These are phyloP conservation scores for Haplosporangium sp. DNA, from an alignment of 371 early-diverging fungal genomes.

Conservation along the genomic window DNA sequence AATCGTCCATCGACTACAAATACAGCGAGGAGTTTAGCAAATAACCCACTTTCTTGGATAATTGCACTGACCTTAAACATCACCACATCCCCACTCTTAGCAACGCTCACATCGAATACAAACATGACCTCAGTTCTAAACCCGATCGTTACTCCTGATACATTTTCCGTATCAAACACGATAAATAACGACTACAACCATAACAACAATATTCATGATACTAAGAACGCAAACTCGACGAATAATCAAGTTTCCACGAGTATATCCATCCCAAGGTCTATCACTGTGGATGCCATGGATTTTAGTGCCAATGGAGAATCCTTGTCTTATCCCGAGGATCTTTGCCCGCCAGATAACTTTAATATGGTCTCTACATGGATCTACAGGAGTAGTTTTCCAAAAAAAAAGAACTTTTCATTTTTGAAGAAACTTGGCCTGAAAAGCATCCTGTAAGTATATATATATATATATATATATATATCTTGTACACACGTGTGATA, in stretches of 20 bases:
- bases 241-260: background rate
- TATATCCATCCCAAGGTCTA: slow-evolving; percentile 32
- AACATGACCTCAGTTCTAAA: slow-evolving; percentile 7
- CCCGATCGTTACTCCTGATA: slow-evolving; percentile 1
- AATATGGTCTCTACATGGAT: slow-evolving; percentile 92
- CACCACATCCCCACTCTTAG: background rate
- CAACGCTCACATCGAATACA: background rate
- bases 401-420: slow-evolving; percentile 90
- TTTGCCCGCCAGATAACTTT: slow-evolving; percentile 93
- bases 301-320: slow-evolving; percentile 38
- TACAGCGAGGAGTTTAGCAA: background rate
- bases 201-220: slow-evolving; percentile 8
- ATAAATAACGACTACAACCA: background rate
- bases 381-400: slow-evolving; percentile 92
- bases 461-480: too few species aligned
- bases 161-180: slow-evolving; percentile 1
- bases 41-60: background rate
- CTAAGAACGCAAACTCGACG: background rate
- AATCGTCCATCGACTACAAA: slow-evolving; percentile 24
- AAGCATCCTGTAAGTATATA: slow-evolving; percentile 85
- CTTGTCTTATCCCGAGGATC: slow-evolving; percentile 64
- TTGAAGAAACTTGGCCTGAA: slow-evolving; percentile 89
- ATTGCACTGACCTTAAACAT: background rate
- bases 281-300: slow-evolving; percentile 43
- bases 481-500: too few species aligned